phyloP scores from a whole-genome alignment of 2,329 filamentous ascomycete species.

The Penicillium vulpinum region DNA sequence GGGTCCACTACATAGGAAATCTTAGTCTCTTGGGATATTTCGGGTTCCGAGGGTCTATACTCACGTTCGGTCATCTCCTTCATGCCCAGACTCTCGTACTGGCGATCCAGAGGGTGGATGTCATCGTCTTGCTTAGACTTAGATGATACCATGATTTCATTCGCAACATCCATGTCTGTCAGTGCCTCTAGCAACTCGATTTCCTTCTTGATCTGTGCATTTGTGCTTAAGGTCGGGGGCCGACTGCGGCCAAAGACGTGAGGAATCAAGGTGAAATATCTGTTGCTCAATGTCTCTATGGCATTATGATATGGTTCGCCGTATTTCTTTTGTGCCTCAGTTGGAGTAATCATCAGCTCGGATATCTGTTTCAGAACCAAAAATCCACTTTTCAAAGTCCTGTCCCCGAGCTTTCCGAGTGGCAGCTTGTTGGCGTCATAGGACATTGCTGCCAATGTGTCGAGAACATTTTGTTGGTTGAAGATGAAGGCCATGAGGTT shows the following conservation, averaged over 20 bases:
- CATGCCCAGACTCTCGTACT: constrained; percentile 70
- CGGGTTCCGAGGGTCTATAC: constrained; percentile 8
- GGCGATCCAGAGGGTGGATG: constrained; percentile 68
- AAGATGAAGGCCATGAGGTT: constrained; percentile 79
- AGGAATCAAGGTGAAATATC: constrained; percentile 79
- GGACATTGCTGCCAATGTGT: constrained; percentile 47
- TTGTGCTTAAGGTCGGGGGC: constrained; percentile 65
- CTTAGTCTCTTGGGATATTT: constrained; percentile 12
- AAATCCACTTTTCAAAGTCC: constrained; percentile 73
- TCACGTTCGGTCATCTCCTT: constrained; percentile 69
- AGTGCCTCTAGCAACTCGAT: constrained; percentile 77
- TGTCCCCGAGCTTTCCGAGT: constrained; percentile 78
- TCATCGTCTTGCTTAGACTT: constrained; percentile 56
- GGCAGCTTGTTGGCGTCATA: constrained; percentile 68
- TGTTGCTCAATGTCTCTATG: constrained; percentile 68
- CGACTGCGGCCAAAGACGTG: constrained; percentile 74
- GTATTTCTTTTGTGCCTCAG: constrained; percentile 50
- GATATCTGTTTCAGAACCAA: constrained; percentile 74
- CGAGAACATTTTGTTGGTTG: constrained; percentile 70
- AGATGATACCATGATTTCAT: constrained; percentile 71
- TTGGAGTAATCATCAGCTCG: constrained; percentile 60
- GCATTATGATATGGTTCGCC: constrained; percentile 41
- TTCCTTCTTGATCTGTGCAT: constrained; percentile 67
- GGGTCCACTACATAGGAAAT: constrained; percentile 52
- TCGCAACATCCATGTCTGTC: constrained; percentile 81